Evolutionary conservation across 805 yeast genomes (phyloP), one percentile per base, ranked within the genome.

Genomic region (Candida sphagnicola): DNA sequence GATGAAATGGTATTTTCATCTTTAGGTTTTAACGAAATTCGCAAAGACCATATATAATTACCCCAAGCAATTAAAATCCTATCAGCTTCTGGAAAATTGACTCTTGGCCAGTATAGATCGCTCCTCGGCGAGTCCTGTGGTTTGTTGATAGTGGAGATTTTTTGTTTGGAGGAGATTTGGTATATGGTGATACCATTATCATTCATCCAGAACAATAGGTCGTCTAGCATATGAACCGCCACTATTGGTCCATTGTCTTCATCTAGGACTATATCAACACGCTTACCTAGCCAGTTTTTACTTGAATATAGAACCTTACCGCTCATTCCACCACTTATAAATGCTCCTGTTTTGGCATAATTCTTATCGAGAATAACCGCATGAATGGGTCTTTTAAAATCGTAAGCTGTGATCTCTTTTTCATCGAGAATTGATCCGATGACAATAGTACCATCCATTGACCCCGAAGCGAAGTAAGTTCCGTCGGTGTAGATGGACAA

Each of bases 391-490:
- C 97, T 67, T 49, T 84, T 82, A 58, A 89, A 85, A 59, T 90
- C 95, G 48, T 77, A 82, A 2, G 88, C 89, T 0, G 74, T 67
- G 2, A 84, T 77, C 48, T 84, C 93, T 4, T 67, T 62, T 14
- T 76, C 77, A 45, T 82, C 85, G 1, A 46, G 42, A 1, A 86
- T 64, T 2, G 89, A 75, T 0, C 96, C 93, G 4, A 88, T 75
- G 1, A 88, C 88, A 0, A 91, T 84, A 0, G 95, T 85, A 0
- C 99, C 99, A 56, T 93, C 99, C 67, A 91, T 82, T 0, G 97
- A 88, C 0, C 90, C 96, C 0, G 95, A 81, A 0, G 93, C 95
- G 43, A 93, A 78, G 51, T 73, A 78, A 6, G 61, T 61, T 0
- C 95, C 93, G 52, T 87, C 95, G 1, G 84, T 72, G 38, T 80